These are phyloP conservation scores for Senecio squalidus DNA, from an alignment of 140 eudicot genomes.

Conservation along the genomic window DNA sequence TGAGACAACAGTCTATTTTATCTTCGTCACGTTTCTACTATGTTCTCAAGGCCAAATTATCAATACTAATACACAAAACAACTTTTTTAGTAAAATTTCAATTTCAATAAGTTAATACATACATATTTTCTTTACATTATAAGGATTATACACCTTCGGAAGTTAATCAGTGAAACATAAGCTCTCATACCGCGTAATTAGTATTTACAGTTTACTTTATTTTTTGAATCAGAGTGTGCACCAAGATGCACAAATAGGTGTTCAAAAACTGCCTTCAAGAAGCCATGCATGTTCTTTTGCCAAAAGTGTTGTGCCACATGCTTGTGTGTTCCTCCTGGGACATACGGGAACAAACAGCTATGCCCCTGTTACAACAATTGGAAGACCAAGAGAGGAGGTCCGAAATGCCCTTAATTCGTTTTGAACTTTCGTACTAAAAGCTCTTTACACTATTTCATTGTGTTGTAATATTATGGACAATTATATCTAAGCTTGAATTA, in stretches of 20 bases:
- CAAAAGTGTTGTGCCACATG: conserved; percentile 58
- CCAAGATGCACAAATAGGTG: conserved; percentile 34
- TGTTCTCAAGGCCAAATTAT: no score
- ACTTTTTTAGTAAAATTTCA: no score
- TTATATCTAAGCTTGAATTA: not conserved
- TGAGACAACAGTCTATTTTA: no score
- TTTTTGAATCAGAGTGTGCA: conserved; percentile 31
- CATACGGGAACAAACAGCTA: conserved; percentile 45
- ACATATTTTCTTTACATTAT: not conserved
- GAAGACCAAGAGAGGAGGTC: conserved; percentile 69
- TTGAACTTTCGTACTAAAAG: not conserved
- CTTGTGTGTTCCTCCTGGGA: conserved; percentile 67
- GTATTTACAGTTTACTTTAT: no score
- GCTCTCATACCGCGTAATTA: not conserved
- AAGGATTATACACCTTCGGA: not conserved
- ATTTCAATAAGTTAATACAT: no score
- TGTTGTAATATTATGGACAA: conserved; percentile 1
- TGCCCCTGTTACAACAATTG: conserved; percentile 74
- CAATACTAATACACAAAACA: no score
- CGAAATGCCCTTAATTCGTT: conserved; percentile 56
- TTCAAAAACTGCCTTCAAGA: conserved; percentile 37
- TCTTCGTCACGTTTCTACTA: no score
- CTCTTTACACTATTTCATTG: not conserved
- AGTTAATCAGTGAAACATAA: not conserved
- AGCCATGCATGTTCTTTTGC: conserved; percentile 57